Evolutionary conservation across 306 rosid species (phyloP), one percentile per base, ranked within the genome.

Genomic region (Vicia villosa): DNA sequence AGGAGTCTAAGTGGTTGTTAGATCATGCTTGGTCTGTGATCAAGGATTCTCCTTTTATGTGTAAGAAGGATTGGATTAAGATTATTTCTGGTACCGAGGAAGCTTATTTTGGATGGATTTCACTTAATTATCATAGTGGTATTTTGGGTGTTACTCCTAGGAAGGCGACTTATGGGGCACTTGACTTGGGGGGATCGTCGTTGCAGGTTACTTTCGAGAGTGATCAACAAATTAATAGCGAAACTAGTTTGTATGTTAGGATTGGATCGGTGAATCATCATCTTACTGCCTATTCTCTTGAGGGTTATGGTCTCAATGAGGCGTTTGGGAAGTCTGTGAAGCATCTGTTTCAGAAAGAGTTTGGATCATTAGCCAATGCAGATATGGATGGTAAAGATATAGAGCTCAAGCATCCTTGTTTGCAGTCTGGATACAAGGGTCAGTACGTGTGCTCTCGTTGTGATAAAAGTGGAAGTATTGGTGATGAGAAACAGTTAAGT

Each of bases 121-220:
- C 97, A 6, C 97, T 94, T 74, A 94, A 94, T 79, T 87, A 91
- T 82, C 80, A 82, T 26, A 83, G 80, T 5, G 76, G 80, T 4
- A 74, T 84, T 52, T 83, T 94, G 60, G 92, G 97, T 30, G 84
- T 80, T 46, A 85, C 51, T 24, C 92, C 95, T 19, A 87, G 87
- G 80, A 74, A 82, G 74, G 88, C 89, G 17, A 94, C 97, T 10
- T 91, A 80, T 74, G 99, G 97, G 36, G 91, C 97, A 5, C 97
- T 94, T 65, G 97, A 94, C 61, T 77, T 94, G 84, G 99, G 99
- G 8, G 99, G 99, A 10, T 94, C 97, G 14, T 94, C 97, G 0
- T 84, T 94, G 89, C 97, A 94, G 84, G 95, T 94, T 66, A 94
- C 99, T 11, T 94, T 91, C 77, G 97, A 91, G 85, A 94, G 92